These are phyloP conservation scores for Aspergillus pseudotamarii DNA, from an alignment of 2,329 filamentous ascomycete genomes.

Conservation along the genomic window DNA sequence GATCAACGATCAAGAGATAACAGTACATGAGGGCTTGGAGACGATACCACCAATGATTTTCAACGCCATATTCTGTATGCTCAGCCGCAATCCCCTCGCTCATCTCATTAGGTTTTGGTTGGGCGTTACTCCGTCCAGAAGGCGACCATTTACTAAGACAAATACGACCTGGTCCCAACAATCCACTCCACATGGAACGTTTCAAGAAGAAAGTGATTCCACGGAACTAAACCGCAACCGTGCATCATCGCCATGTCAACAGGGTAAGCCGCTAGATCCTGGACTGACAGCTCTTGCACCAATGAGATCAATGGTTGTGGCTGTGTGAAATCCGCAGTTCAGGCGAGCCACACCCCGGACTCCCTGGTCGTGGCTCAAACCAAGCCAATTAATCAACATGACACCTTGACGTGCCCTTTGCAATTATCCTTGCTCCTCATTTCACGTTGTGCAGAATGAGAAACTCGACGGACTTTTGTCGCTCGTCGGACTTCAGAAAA, in stretches of 20 bases:
- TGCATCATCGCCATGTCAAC: conserved; percentile 6
- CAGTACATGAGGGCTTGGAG: background rate
- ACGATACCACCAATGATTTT: background rate
- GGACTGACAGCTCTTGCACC: background rate
- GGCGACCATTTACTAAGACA: background rate
- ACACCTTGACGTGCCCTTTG: background rate
- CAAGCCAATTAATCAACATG: conserved; percentile 5
- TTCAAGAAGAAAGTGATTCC: background rate
- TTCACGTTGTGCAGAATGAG: background rate
- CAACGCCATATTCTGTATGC: background rate
- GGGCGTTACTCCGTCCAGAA: background rate
- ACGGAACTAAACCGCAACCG: background rate
- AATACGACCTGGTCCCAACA: background rate
- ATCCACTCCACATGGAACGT: background rate
- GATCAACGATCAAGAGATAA: background rate
- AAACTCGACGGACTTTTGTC: background rate
- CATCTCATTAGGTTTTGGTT: background rate
- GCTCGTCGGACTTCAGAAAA: background rate
- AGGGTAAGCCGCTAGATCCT: background rate
- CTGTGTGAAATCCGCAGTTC: conserved; percentile 6
- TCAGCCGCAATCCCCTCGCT: background rate
- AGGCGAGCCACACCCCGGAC: conserved; percentile 9
- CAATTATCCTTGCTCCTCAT: background rate
- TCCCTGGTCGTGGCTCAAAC: conserved; percentile 2
- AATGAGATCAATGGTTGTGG: background rate